Percentiles rank a stretch among this genome's conserved stretches.
These are phyloP conservation scores for Panellus pusillus DNA, from an alignment of 768 basidiomycete species.

Conservation along the genomic window DNA sequence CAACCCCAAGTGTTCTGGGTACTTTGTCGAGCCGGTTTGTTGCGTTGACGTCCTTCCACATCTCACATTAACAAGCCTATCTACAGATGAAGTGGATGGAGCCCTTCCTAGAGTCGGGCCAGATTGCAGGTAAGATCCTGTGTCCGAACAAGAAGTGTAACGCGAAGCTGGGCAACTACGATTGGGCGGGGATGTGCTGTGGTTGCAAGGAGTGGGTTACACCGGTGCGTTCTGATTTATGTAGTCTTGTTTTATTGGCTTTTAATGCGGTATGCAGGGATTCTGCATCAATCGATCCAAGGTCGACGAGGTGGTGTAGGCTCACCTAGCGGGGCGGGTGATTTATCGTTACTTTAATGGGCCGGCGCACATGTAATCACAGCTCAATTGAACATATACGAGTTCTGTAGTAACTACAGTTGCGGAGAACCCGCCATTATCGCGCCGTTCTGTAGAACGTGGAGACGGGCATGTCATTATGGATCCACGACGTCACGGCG, in stretches of 20 bases:
- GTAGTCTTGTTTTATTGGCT: neutral
- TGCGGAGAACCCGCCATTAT: too few relatives aligned
- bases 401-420: too few relatives aligned
- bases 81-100: conserved; percentile 96
- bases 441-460: too few relatives aligned
- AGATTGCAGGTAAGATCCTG: conserved; percentile 81
- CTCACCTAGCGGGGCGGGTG: neutral
- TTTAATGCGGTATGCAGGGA: conserved; percentile 35
- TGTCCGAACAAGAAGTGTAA: conserved; percentile 93
- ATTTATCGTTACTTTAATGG: neutral
- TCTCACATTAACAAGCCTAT: too few relatives aligned
- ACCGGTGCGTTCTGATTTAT: conserved; percentile 56
- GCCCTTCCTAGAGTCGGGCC: conserved; percentile 68
- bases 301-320: conserved; percentile 56
- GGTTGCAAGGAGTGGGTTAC: conserved; percentile 92
- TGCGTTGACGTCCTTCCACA: neutral
- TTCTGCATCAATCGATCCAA: conserved; percentile 71
- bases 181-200: conserved; percentile 94
- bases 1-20: conserved; percentile 90
- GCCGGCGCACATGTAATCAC: too few relatives aligned
- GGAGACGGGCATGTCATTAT: too few relatives aligned
- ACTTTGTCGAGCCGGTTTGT: conserved; percentile 93
- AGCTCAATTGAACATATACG: too few relatives aligned
- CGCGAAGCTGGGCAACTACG: conserved; percentile 91
- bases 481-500: too few relatives aligned